These are phyloP conservation scores for Avena sativa DNA, from an alignment of 176 grass and related monocot species.

Conservation along the genomic window DNA sequence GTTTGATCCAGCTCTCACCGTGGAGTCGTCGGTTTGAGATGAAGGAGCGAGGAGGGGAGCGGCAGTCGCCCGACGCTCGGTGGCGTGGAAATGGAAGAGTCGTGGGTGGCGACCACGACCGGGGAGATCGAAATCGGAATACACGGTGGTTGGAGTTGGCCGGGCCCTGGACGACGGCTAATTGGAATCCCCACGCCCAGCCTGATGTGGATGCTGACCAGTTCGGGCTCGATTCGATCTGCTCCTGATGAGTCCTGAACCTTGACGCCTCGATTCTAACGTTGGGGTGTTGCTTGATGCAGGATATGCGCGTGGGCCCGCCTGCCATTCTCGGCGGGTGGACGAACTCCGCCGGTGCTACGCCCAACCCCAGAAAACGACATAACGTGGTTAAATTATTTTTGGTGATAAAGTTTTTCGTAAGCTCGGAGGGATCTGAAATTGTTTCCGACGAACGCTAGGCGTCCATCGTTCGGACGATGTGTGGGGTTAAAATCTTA, in stretches of 20 bases:
- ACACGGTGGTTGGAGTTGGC: background rate
- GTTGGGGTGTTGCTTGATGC: background rate
- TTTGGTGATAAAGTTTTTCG: too few species aligned
- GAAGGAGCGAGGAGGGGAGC: background rate
- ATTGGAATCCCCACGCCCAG: slow-evolving; percentile 22
- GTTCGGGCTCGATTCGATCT: background rate
- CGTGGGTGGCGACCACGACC: slow-evolving; percentile 39
- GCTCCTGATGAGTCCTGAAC: background rate
- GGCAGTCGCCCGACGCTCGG: background rate
- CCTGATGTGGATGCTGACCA: slow-evolving; percentile 32
- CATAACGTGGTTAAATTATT: too few species aligned
- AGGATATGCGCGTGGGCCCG: background rate
- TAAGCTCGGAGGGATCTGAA: too few species aligned
- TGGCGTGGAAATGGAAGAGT: slow-evolving; percentile 5
- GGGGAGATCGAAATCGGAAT: background rate
- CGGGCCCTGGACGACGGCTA: background rate
- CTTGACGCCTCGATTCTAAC: slow-evolving; percentile 30
- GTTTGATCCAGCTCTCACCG: background rate
- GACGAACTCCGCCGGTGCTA: too few species aligned
- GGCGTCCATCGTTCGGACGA: too few species aligned
- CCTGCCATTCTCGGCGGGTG: background rate
- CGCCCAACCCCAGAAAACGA: too few species aligned
- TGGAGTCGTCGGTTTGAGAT: background rate
- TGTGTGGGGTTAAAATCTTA: too few species aligned
- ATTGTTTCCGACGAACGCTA: too few species aligned